Base-by-base conservation (phyloP, 306 rosid species). In the Fragaria ananassa region DNA sequence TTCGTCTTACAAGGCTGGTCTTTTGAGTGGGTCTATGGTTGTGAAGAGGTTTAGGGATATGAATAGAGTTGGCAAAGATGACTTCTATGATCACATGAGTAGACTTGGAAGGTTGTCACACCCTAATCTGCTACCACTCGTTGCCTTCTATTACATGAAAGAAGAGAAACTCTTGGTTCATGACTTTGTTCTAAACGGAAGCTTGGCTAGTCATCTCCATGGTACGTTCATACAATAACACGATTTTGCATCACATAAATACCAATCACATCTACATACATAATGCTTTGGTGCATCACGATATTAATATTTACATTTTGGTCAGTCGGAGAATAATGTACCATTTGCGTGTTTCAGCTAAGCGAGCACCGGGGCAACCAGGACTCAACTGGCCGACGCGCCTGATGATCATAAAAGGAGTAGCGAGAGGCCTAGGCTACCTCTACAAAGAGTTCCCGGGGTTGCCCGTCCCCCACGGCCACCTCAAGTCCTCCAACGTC, bases 401-500 rank as follows among this genome's bases (percentile, higher is more conserved):
- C 1, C 74, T 94, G 70, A 90, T 79, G 81, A 89, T 95, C 79
- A 86, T 92, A 63, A 92, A 92, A 76, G 99, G 99, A 56, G 93
- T 95, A 37, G 88, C 88, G 0, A 85, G 84, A 44, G 97, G 96
- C 0, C 76, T 95, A 47, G 76, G 79, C 0, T 76, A 88, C 69
- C 89, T 95, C 4, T 85, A 92, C 83, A 76, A 5, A 4, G 97
- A 90, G 72, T 87, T 90, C 23, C 90, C 96, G 0, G 41, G 58
- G 9, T 70, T 84, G 45, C 44, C 51, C 3, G 45, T 87, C 3
- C 87, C 93, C 0, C 97, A 95, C 1, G 99, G 99, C 9, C 97
- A 95, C 63, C 93, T 95, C 1, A 95, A 95, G 71, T 95, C 99
- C 21, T 90, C 99, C 8, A 95, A 95, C 50, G 89, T 95, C 3